These are phyloP conservation scores for Oenanthe javanica DNA, from an alignment of 140 eudicot genomes.

Conservation along the genomic window DNA sequence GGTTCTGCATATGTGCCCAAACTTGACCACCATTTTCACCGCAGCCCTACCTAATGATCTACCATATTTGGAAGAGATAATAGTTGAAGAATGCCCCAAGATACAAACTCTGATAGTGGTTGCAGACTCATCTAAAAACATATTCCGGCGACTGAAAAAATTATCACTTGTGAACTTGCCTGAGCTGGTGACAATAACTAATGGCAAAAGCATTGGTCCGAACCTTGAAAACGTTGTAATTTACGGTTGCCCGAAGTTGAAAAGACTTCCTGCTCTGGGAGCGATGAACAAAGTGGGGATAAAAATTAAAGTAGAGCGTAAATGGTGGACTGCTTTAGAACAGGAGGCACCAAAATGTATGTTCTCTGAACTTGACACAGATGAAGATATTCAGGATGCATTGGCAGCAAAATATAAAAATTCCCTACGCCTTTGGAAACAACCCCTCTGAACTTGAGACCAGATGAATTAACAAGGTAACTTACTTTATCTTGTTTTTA, in stretches of 20 bases:
- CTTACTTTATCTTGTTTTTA: no score
- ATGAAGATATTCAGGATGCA: no score
- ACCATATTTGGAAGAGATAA: background rate
- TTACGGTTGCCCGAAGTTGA: conserved; percentile 27
- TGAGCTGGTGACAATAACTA: conserved; percentile 23
- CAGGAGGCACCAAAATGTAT: background rate
- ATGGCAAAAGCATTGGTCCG: conserved; percentile 25
- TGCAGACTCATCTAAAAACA: background rate
- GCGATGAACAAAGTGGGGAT: background rate
- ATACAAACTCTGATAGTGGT: background rate
- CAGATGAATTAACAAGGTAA: conserved; percentile 8
- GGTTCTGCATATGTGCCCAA: conserved; percentile 15
- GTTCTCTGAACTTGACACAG: no score
- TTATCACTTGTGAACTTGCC: conserved; percentile 27
- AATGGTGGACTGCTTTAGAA: conserved; percentile 30
- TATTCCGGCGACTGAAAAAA: conserved; percentile 20
- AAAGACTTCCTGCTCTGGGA: conserved; percentile 15
- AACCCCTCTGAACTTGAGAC: conserved; percentile 10
- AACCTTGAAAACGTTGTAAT: conserved; percentile 16
- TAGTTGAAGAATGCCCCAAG: conserved; percentile 6
- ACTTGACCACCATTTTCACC: conserved; percentile 17
- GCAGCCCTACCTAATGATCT: background rate
- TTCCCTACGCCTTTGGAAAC: no score
- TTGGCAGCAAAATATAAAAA: no score
- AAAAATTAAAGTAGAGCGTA: conserved; percentile 20